Percentiles rank a stretch among this genome's conserved stretches.
phyloP scores from a whole-genome alignment of 371 early-diverging fungal genomes.

The Actinomortierella wolfii region DNA sequence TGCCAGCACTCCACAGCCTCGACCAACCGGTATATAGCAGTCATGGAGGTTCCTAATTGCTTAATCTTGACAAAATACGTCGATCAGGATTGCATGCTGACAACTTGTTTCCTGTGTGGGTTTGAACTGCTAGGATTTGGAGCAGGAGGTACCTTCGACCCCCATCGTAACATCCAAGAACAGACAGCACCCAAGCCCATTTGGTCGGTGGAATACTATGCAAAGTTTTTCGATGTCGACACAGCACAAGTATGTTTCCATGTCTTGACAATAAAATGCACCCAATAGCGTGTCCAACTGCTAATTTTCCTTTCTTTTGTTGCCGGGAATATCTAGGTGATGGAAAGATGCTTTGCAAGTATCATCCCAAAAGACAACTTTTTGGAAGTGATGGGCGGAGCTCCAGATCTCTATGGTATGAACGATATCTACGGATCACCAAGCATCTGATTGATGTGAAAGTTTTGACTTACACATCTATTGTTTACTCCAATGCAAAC shows the following conservation, averaged over 20 bases:
- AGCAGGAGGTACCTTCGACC: slow-evolving; percentile 43
- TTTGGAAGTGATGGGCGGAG: slow-evolving; percentile 49
- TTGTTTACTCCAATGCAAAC: too few species aligned
- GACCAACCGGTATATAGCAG: slow-evolving; percentile 25
- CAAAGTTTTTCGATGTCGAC: slow-evolving; percentile 91
- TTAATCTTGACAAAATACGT: too few species aligned
- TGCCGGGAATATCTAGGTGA: slow-evolving; percentile 51
- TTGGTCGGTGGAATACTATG: slow-evolving; percentile 87
- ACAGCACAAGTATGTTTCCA: slow-evolving; percentile 67
- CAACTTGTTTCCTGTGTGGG: neutral
- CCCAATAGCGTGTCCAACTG: neutral
- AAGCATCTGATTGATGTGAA: too few species aligned
- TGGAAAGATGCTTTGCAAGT: slow-evolving; percentile 54
- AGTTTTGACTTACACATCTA: too few species aligned
- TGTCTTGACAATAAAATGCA: neutral
- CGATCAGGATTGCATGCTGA: neutral
- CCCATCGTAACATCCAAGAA: slow-evolving; percentile 47
- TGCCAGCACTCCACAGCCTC: slow-evolving; percentile 36
- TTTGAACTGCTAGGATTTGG: slow-evolving; percentile 18
- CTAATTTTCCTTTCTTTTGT: neutral
- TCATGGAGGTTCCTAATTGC: too few species aligned
- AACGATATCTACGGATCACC: too few species aligned
- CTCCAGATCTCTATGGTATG: slow-evolving; percentile 77
- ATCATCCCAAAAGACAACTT: slow-evolving; percentile 55
- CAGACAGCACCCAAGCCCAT: slow-evolving; percentile 51